Conservation (phyloP, 2,329 filamentous ascomycete species). For the Claviceps citrina region DNA sequence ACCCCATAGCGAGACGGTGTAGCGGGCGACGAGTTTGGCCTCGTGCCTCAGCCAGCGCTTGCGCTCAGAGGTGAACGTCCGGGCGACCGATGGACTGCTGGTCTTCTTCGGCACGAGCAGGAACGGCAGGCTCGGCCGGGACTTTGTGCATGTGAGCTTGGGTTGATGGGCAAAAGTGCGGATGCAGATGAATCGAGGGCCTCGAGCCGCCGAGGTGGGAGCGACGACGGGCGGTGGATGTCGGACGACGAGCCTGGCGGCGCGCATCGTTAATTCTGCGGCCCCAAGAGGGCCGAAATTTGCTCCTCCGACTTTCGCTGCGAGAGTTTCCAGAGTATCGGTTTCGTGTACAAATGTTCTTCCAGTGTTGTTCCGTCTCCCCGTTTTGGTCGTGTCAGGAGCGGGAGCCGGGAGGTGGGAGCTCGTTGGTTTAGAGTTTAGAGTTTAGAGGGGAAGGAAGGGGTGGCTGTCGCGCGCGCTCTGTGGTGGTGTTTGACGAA, state of each 20-base stretch:
- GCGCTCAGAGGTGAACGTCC: conserved; percentile 67
- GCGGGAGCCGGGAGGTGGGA: not conserved
- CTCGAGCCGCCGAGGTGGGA: conserved; percentile 7
- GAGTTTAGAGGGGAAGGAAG: too few relatives aligned
- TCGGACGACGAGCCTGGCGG: conserved; percentile 22
- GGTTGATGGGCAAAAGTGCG: conserved; percentile 16
- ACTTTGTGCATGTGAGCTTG: conserved; percentile 15
- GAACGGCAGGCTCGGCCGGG: conserved; percentile 29
- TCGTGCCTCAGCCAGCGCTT: conserved; percentile 57
- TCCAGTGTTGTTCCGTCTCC: not conserved
- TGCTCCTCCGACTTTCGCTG: not conserved
- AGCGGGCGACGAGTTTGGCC: conserved; percentile 53
- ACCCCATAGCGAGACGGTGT: conserved; percentile 49
- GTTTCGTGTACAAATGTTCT: too few relatives aligned
- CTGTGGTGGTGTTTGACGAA: not conserved
- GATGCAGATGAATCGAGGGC: conserved; percentile 10
- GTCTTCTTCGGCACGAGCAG: conserved; percentile 30
- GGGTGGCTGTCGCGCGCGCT: too few relatives aligned
- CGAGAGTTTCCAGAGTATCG: too few relatives aligned
- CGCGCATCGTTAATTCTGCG: conserved; percentile 20
- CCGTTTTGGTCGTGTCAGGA: not conserved
- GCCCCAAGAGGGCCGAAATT: conserved; percentile 4
- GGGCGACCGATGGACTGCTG: conserved; percentile 42
- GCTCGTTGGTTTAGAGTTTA: too few relatives aligned
- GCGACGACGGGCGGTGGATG: conserved; percentile 7